Base-by-base conservation (phyloP, 202 grass and related monocot species). In the Schoenoplectus triqueter region DNA sequence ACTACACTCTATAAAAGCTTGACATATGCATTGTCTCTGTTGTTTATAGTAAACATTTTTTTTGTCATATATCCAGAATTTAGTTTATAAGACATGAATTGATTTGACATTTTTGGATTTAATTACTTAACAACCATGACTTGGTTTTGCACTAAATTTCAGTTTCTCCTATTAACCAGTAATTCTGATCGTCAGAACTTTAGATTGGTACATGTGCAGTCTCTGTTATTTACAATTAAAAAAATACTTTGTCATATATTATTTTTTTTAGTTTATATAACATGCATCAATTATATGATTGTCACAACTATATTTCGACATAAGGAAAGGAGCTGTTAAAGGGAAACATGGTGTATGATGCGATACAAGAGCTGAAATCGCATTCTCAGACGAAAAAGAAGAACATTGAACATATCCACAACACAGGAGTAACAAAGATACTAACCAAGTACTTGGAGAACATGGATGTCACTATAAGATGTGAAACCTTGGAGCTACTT, bases 391-490 rank as follows among this genome's bases (percentile, higher is more conserved):
- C 86, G 64, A 91, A 88, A 86, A 88, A 19, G 67, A 87, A 83
- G 71, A 96, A 94, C 84, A 94, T 83, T 20, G 87, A 96, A 15
- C 85, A 90, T 42, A 95, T 99, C 86, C 93, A 99, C 63, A 92
- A 79, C 22, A 83, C 89, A 21, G 97, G 97, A 39, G 88, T 99
- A 60, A 96, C 97, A 82, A 92, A 92, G 20, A 88, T 92, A 79
- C 87, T 99, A 9, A 45, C 90, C 14, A 85, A 77, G 48, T 76
- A 91, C 50, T 70, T 99, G 82, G 90, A 92, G 6, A 89, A 88
- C 82, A 89, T 87, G 73, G 92, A 94, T 79, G 70, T 62, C 7
- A 82, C 65, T 17, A 83, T 94, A 49, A 87, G 92, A 11, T 90
- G 90, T 0, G 90, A 92, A 61, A 84, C 92, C 7, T 76, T 96